Base-by-base conservation (phyloP, 441 rosid genomes). In the Pelargonium fulgidum region DNA sequence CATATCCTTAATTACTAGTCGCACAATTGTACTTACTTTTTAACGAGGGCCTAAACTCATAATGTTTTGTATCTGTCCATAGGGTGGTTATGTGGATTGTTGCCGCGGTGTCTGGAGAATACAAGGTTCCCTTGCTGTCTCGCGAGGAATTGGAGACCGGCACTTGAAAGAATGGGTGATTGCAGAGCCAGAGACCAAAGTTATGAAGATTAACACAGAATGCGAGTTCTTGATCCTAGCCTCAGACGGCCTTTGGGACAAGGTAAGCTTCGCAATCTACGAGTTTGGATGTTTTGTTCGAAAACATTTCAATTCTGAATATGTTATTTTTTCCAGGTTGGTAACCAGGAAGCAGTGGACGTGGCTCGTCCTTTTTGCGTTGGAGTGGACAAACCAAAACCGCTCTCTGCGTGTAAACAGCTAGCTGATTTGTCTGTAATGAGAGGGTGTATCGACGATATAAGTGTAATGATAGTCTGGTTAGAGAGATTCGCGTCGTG, bases 1-100 rank as follows among this genome's bases (percentile, higher is more conserved):
- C 24, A 1, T 22, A 22, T 22, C 24, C 24, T 22, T 22, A 22
- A 22, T 22, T 22, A 22, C 24, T 22, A 22, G 24, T 22, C 24
- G 0, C 24, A 22, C 24, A 22, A 22, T 22, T 22, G 24, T 22
- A 1, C 1, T 22, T 22, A 22, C 24, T 22, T 22, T 22, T 22
- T 22, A 22, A 22, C 24, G 24, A 22, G 24, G 24, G 24, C 24
- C 24, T 22, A 22, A 22, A 22, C 24, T 22, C 24, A 22, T 22
- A 22, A 22, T 22, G 24, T 68, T 68, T 20, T 64, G 67, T 5
- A 54, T 5, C 47, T 7, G 52, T 70, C 63, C 78, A 50, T 71
- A 93, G 99, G 99, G 96, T 58, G 97, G 97, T 16, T 92, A 90
- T 78, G 94, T 94, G 14, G 97, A 94, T 81, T 72, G 79, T n/a